Conservation (phyloP, 2,329 filamentous ascomycete species). For the Pseudogymnoascus sp. region DNA sequence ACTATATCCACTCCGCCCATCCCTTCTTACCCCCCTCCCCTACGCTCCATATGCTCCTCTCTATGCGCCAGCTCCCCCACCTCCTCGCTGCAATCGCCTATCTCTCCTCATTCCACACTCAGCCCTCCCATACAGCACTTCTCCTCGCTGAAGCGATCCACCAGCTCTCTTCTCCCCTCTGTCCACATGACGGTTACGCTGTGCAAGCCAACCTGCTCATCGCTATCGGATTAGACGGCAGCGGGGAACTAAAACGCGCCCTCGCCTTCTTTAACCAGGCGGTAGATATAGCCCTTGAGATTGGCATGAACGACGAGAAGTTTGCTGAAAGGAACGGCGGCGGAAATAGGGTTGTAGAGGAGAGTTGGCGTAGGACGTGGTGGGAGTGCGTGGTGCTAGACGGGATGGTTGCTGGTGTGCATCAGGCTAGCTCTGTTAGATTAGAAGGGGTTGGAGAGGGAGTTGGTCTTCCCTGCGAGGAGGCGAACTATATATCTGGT, state of each 20-base stretch:
- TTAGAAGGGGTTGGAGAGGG: constrained; percentile 60
- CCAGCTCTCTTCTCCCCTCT: constrained; percentile 40
- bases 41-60: constrained; percentile 26
- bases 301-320: constrained; percentile 64
- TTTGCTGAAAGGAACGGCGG: constrained; percentile 60
- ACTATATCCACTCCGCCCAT: background rate
- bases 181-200: constrained; percentile 50
- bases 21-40: background rate
- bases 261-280: constrained; percentile 59
- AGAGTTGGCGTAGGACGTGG: constrained; percentile 84
- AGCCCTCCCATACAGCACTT: constrained; percentile 39
- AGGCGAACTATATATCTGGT: constrained; percentile 59
- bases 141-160: constrained; percentile 54
- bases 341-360: constrained; percentile 63
- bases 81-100: constrained; percentile 49
- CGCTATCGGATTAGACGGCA: constrained; percentile 70
- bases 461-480: constrained; percentile 74
- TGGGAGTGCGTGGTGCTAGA: constrained; percentile 67
- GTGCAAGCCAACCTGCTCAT: constrained; percentile 74
- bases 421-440: constrained; percentile 62
- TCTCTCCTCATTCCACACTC: constrained; percentile 49
- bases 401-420: constrained; percentile 76
- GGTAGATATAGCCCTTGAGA: constrained; percentile 64
- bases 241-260: constrained; percentile 62
- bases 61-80: constrained; percentile 22